phyloP scores from a whole-genome alignment of 192 early-diverging fungal species.

The Gigaspora rosea region DNA sequence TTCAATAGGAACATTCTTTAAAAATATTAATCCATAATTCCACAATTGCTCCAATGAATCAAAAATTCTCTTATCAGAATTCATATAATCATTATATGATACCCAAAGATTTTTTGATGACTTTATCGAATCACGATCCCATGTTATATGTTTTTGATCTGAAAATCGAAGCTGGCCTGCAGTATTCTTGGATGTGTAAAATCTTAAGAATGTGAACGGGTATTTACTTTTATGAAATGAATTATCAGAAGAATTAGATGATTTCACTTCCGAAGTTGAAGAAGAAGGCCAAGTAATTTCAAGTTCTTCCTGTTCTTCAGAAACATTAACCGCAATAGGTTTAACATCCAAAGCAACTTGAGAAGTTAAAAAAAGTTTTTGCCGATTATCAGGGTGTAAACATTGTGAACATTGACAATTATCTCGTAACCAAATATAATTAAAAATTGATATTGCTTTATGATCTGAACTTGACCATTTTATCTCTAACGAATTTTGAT shows the following conservation, averaged over 20 bases:
- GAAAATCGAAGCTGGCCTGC: constrained; percentile 33
- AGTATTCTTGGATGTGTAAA: constrained; percentile 30
- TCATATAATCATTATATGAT: constrained; percentile 60
- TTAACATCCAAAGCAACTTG: constrained; percentile 52
- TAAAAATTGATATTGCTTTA: constrained; percentile 13
- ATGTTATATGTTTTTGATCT: constrained; percentile 40
- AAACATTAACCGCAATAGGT: constrained; percentile 29
- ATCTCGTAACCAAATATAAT: constrained; percentile 60
- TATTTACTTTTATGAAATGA: constrained; percentile 38
- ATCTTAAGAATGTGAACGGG: constrained; percentile 37
- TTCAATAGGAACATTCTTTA: constrained; percentile 62
- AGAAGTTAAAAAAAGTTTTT: constrained; percentile 58
- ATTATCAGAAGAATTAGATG: neutral
- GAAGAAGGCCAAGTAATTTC: constrained; percentile 45
- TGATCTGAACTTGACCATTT: constrained; percentile 7
- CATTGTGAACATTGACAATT: constrained; percentile 61
- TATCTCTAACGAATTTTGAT: neutral
- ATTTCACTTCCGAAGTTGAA: neutral
- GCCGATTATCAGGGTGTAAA: constrained; percentile 56
- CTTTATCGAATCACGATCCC: constrained; percentile 43
- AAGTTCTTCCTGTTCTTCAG: constrained; percentile 31
- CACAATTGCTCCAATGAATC: constrained; percentile 58
- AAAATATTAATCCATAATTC: constrained; percentile 68
- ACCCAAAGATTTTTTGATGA: constrained; percentile 50
- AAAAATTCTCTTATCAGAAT: constrained; percentile 52